phyloP scores from a whole-genome alignment of 2,329 filamentous ascomycete species.

The Calcarisporium arbuscula region DNA sequence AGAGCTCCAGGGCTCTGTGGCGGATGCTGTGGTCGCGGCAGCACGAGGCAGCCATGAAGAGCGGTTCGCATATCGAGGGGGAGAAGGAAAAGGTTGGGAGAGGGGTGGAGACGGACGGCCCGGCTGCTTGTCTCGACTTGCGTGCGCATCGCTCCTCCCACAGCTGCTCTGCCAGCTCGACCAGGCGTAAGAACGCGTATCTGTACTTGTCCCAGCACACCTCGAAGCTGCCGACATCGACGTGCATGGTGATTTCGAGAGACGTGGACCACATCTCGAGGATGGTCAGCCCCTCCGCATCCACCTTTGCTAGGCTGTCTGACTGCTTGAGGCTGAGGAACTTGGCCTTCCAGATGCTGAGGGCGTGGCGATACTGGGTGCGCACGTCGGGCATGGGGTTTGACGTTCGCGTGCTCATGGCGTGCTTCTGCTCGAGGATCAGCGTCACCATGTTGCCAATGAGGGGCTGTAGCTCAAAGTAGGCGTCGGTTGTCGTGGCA shows the following conservation, averaged over 20 bases:
- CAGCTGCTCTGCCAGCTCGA: slow-evolving; percentile 2
- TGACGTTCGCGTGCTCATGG: neutral
- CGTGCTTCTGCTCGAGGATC: slow-evolving; percentile 1
- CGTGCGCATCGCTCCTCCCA: too few relatives aligned
- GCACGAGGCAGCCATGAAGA: too few relatives aligned
- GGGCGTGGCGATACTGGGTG: slow-evolving; percentile 3
- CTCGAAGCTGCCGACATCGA: neutral
- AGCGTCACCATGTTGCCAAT: slow-evolving; percentile 4
- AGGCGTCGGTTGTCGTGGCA: slow-evolving; percentile 1
- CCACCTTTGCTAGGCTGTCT: slow-evolving; percentile 1
- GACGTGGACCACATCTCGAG: slow-evolving; percentile 4
- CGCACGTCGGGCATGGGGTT: neutral
- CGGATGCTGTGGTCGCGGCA: too few relatives aligned
- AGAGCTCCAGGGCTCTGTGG: too few relatives aligned
- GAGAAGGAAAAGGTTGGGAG: too few relatives aligned
- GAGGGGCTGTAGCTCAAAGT: slow-evolving; percentile 5
- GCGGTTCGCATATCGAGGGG: too few relatives aligned
- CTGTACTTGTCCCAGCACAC: slow-evolving; percentile 5
- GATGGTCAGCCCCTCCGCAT: too few relatives aligned
- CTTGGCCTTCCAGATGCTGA: slow-evolving; percentile 5
- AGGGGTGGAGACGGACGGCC: too few relatives aligned
- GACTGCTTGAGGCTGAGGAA: slow-evolving; percentile 5
- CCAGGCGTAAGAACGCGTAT: slow-evolving; percentile 2
- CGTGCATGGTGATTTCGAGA: slow-evolving; percentile 2
- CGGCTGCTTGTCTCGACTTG: too few relatives aligned